A percentile compares a stretch with the other conserved stretches of the same genome.
These are phyloP conservation scores for Aspergillus niger DNA, from an alignment of 2,329 filamentous ascomycete genomes.

Conservation along the genomic window DNA sequence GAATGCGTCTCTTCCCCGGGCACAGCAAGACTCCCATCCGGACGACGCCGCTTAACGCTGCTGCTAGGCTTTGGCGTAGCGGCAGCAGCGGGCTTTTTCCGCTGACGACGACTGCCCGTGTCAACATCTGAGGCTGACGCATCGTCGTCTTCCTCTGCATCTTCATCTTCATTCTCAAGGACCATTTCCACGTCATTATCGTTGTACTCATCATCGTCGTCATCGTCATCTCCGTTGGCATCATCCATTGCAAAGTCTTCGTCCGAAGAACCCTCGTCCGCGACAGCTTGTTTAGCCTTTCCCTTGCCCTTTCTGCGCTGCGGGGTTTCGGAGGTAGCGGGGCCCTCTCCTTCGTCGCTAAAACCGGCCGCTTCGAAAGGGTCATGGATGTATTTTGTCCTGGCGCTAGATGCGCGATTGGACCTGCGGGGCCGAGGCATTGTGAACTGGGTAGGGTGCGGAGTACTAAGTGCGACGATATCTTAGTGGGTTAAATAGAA, in stretches of 20 bases:
- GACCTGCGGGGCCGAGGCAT: constrained; percentile 39
- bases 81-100: constrained; percentile 11
- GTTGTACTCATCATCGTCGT: constrained; percentile 12
- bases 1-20: constrained; percentile 35
- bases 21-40: constrained; percentile 23
- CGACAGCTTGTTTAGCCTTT: constrained; percentile 13
- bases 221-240: constrained; percentile 25
- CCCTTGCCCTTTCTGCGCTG: constrained; percentile 21
- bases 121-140: constrained; percentile 9
- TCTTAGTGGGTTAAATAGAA: not conserved
- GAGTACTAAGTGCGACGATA: not conserved
- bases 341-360: constrained; percentile 28
- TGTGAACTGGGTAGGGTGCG: not conserved
- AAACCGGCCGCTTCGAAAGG: constrained; percentile 38
- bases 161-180: constrained; percentile 16
- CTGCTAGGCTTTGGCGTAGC: constrained; percentile 5
- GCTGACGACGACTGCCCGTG: not conserved
- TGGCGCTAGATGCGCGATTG: constrained; percentile 33
- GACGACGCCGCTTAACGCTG: constrained; percentile 17
- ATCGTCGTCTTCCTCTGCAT: constrained; percentile 9
- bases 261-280: constrained; percentile 32
- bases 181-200: constrained; percentile 11
- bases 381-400: constrained; percentile 39
- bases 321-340: not conserved
- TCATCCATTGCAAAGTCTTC: constrained; percentile 36